Percentiles rank a stretch among this genome's conserved stretches.
phyloP scores from a whole-genome alignment of 176 grass and related monocot genomes.

The Rhynchospora pubera region DNA sequence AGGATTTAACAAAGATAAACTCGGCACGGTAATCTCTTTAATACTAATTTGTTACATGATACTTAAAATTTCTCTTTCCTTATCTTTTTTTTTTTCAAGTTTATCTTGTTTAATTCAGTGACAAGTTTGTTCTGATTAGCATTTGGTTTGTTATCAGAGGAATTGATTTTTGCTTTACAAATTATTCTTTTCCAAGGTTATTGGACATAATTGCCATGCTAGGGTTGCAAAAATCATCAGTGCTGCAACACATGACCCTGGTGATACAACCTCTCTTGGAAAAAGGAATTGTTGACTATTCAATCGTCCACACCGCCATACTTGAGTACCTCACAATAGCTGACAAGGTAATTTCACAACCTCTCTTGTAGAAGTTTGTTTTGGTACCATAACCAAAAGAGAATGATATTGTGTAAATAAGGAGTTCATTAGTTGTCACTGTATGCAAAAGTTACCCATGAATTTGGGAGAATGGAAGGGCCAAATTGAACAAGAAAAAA shows the following conservation, averaged over 20 bases:
- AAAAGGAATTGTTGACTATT: constrained; percentile 82
- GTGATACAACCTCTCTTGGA: constrained; percentile 65
- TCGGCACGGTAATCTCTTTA: constrained; percentile 37
- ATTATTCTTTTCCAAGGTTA: constrained; percentile 40
- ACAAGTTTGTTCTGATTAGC: not conserved
- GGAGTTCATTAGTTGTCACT: not conserved
- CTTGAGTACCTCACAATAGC: constrained; percentile 91
- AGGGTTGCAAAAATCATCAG: constrained; percentile 72
- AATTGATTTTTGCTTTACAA: not conserved
- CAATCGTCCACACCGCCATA: constrained; percentile 65
- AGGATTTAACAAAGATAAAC: constrained; percentile 62
- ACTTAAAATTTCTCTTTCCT: not conserved
- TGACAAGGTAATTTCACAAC: constrained; percentile 81
- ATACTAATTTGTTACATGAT: not conserved
- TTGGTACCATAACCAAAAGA: not conserved
- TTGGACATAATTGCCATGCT: constrained; percentile 86
- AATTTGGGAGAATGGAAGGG: not conserved
- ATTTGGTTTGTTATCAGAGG: not conserved
- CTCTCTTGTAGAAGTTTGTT: not conserved
- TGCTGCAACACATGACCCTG: constrained; percentile 66
- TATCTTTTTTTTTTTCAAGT: not conserved
- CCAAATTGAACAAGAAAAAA: not conserved
- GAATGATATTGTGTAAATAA: not conserved
- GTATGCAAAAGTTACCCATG: not conserved
- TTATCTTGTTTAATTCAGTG: not conserved